A percentile compares a stretch with the other conserved stretches of the same genome.
These are phyloP conservation scores for Aspergillus viridinutans DNA, from an alignment of 2,329 filamentous ascomycete species.

Conservation along the genomic window DNA sequence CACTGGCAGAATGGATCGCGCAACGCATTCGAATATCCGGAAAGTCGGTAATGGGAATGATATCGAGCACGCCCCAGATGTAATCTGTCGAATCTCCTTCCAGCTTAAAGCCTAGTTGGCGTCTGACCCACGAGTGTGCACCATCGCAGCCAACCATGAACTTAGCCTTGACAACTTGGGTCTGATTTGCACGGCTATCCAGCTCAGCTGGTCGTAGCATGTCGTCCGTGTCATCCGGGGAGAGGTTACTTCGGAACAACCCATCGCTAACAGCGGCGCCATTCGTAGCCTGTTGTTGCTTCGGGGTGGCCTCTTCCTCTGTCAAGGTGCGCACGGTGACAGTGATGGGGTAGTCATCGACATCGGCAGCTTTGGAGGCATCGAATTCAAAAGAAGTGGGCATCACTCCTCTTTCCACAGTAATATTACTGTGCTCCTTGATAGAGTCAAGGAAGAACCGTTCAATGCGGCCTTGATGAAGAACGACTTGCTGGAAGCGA, in stretches of 20 bases:
- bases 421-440: conserved; percentile 50
- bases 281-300: conserved; percentile 35
- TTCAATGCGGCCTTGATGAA: conserved; percentile 70
- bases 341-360: conserved; percentile 56
- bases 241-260: conserved; percentile 57
- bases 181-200: conserved; percentile 22
- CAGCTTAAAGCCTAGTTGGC: conserved; percentile 54
- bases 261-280: conserved; percentile 44
- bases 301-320: conserved; percentile 55
- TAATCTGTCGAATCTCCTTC: conserved; percentile 51
- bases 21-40: conserved; percentile 57
- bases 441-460: conserved; percentile 62
- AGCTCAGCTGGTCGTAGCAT: conserved; percentile 30
- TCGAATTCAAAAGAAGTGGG: conserved; percentile 55
- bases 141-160: conserved; percentile 68
- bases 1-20: conserved; percentile 53
- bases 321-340: conserved; percentile 55
- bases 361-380: conserved; percentile 44
- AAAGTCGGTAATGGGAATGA: conserved; percentile 55
- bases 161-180: conserved; percentile 48
- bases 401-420: conserved; percentile 58
- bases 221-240: conserved; percentile 55
- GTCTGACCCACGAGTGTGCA: conserved; percentile 62
- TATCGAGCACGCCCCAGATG: conserved; percentile 48
- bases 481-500: conserved; percentile 60